Evolutionary conservation across 345 rosid species (phyloP), one percentile per base, ranked within the genome.

Genomic region (Litchi chinensis): DNA sequence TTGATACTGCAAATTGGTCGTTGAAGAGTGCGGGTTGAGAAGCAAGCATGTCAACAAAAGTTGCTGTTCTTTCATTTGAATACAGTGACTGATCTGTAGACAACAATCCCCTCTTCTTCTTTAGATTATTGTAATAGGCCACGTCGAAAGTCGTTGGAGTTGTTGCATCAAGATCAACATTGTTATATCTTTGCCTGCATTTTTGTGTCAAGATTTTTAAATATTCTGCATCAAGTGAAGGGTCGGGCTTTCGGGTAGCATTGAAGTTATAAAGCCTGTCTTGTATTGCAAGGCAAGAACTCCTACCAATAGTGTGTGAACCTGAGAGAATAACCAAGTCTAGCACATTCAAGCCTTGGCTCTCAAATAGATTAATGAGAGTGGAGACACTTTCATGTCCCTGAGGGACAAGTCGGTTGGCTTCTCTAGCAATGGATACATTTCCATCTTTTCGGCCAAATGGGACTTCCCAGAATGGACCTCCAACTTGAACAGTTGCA

Each of bases 1-100:
- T 90, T 0, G 93, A 90, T 6, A 69, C 87, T 0, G 86, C 88
- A 76, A 90, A 87, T 78, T 90, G 92, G n/a, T 70, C 76, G n/a
- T 19, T 71, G 83, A 90, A 90, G 0, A 90, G 74, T 18, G 60
- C 68, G 0, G 85, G 74, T 79, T 83, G 87, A 63, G 70, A 41
- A 0, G 89, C 86, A 48, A 90, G 52, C n/a, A 84, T 71, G 2
- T 76, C 52, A 3, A 90, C 90, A 70, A 89, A 85, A 0, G 87
- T 87, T 74, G 85, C 74, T 10, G 90, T 89, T 56, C 89, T 86
- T 5, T 80, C 79, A 73, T 90, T 90, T 24, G 71, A 83, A 63
- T 72, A 78, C 16, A 90, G 88, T 59, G 79, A 82, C 41, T 86
- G 90, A 83, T 90, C 94, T 0, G 94, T 89, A 1, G 85, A 68